Evolutionary conservation across 305 asterid species (phyloP), one percentile per base, ranked within the genome.

Genomic region (Euphrasia arctica): DNA sequence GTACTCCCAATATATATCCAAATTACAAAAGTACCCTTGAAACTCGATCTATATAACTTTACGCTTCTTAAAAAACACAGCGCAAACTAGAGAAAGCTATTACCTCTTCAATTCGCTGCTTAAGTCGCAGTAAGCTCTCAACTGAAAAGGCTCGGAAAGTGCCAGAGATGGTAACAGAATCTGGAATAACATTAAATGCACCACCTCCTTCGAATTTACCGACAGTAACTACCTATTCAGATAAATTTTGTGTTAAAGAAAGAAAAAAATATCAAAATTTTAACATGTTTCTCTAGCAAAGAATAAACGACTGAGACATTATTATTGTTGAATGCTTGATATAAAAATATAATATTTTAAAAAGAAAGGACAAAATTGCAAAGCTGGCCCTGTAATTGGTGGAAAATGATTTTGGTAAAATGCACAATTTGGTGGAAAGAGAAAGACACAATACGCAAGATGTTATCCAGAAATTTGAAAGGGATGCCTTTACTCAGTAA

Each of bases 181-280:
- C 97, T 9, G 97, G 97, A 68, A 91, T 91, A 50, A 91, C 97
- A 51, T 91, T 91, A 70, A 89, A 89, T 8, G 98, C 97, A 49
- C 80, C 92, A 5, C 98, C 98, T 42, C 98, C 98, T 63, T 81
- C 90, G 73, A 91, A 89, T 59, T 82, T 82, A 58, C 83, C 94
- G 25, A 91, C 95, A 9, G 98, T 89, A 54, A 91, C 78, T 59
- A 89, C 98, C 98, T 91, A 73, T 61, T 39, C 22, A 58, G 49
- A 68, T 36, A 51, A 65, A 67, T 41, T 48, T 70, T 27, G 52
- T 11, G 54, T 72, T 39, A 55, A 8, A 54, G 60, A 18, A 36
- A 18, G 29, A 62, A 6, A 54, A 22, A 34, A 63, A 54, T 18
- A n/a, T 25, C 27, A 25, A 1, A 25, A 25, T 25, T 25, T 25